Evolutionary conservation across 192 early-diverging fungal genomes (phyloP).

Genomic region (Podila epicladia): DNA sequence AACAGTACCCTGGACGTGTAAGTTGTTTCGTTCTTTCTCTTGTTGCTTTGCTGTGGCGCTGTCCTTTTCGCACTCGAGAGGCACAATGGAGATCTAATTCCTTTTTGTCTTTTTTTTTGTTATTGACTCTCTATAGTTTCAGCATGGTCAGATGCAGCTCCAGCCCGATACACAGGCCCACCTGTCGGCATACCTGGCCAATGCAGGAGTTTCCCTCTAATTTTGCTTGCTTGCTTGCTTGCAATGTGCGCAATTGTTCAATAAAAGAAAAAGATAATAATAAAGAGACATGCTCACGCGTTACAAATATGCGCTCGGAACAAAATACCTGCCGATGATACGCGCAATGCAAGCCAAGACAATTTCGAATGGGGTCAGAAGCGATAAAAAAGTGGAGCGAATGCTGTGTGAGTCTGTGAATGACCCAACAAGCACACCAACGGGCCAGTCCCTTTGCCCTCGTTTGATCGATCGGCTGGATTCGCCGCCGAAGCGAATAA

Average conservation of each 20-base stretch:
- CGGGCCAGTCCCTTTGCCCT: not conserved
- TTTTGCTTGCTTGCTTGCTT: not conserved
- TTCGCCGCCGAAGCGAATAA: not conserved
- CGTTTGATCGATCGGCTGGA: not conserved
- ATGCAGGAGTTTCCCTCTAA: constrained; percentile 33
- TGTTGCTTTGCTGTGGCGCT: not conserved
- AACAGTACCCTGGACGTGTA: constrained; percentile 49
- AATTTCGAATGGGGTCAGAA: too few species aligned
- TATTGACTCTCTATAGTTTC: constrained; percentile 9
- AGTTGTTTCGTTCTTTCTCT: constrained; percentile 3
- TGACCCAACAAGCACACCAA: not conserved
- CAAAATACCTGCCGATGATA: too few species aligned
- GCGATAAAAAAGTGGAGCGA: too few species aligned
- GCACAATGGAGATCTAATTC: not conserved
- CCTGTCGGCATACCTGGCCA: constrained; percentile 22
- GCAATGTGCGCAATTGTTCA: not conserved
- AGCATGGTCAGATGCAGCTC: constrained; percentile 39
- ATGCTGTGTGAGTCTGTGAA: too few species aligned
- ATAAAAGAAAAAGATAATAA: not conserved
- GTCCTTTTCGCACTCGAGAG: not conserved
- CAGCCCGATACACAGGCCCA: constrained; percentile 39
- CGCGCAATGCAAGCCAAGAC: too few species aligned
- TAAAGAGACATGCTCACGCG: not conserved
- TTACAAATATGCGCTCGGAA: too few species aligned
- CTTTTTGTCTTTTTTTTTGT: constrained; percentile 6